Evolutionary conservation across 768 basidiomycete genomes (phyloP).

Genomic region (Nidularia sp.): DNA sequence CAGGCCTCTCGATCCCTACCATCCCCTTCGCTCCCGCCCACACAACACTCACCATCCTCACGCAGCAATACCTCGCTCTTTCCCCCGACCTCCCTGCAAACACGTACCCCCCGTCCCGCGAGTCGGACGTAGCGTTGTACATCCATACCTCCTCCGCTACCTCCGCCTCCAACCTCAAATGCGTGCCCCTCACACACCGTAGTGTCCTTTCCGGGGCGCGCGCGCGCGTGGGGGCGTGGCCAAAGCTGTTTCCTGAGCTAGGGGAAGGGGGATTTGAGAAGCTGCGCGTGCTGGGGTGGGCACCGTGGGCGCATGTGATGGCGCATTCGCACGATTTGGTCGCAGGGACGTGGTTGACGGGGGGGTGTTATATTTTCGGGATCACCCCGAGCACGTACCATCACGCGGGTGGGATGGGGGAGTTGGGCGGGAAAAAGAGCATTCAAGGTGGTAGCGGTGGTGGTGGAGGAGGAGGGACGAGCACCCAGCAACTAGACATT

Average conservation of each 20-base stretch:
- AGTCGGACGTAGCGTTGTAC: conserved; percentile 18
- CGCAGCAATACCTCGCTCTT: too few relatives aligned
- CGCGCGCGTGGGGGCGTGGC: conserved; percentile 18
- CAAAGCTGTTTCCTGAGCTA: conserved; percentile 5
- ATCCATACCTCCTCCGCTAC: conserved; percentile 31
- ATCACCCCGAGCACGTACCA: conserved; percentile 21
- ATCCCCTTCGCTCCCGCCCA: too few relatives aligned
- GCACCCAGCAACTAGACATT: conserved; percentile 15
- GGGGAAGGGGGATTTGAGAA: conserved; percentile 8
- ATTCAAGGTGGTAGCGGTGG: too few relatives aligned
- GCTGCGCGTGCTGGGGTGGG: conserved; percentile 26
- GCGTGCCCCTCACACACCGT: conserved; percentile 24
- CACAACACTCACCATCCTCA: too few relatives aligned
- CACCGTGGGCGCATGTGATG: conserved; percentile 28
- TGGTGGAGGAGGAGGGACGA: too few relatives aligned
- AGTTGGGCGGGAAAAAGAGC: too few relatives aligned
- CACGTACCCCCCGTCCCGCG: too few relatives aligned
- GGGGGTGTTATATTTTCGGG: conserved; percentile 26
- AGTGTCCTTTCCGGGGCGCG: conserved; percentile 18
- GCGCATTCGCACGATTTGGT: conserved; percentile 20
- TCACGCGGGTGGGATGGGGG: not conserved
- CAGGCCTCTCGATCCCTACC: too few relatives aligned
- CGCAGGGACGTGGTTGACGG: conserved; percentile 19
- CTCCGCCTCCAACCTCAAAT: conserved; percentile 25
- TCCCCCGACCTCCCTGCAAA: too few relatives aligned